phyloP scores from a whole-genome alignment of 768 basidiomycete species.

The Termitomyces sp. region DNA sequence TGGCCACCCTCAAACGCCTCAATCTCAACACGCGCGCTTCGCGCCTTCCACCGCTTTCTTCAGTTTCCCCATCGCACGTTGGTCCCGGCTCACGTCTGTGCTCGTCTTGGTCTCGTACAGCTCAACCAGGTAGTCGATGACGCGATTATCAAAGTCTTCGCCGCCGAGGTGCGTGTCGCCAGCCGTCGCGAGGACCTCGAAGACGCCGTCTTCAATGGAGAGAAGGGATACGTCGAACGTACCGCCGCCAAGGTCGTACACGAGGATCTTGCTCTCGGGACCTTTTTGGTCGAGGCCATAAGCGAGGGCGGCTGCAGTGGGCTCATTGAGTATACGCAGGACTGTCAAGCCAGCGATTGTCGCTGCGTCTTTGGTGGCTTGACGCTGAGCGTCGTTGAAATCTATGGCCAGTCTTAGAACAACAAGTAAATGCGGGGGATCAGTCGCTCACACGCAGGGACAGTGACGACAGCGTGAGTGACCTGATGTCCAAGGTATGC shows the following conservation, averaged over 20 bases:
- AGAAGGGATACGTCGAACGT: conserved; percentile 72
- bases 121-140: conserved; percentile 68
- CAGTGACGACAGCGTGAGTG: no score
- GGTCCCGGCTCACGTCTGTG: background rate
- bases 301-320: conserved; percentile 65
- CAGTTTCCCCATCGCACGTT: background rate
- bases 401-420: no score
- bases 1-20: background rate
- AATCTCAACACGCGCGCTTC: background rate
- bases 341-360: no score
- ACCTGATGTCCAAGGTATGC: no score
- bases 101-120: background rate
- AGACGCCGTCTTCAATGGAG: conserved; percentile 63
- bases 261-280: conserved; percentile 54
- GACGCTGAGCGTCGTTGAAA: no score
- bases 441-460: no score
- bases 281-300: conserved; percentile 64
- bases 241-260: conserved; percentile 71
- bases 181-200: conserved; percentile 67
- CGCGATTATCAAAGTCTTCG: conserved; percentile 68
- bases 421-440: no score
- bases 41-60: background rate
- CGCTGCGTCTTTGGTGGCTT: no score
- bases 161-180: conserved; percentile 73
- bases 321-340: no score